A percentile compares a stretch with the other conserved stretches of the same genome.
Evolutionary conservation across 805 yeast species (phyloP).

Genomic region (Kuraishia hungarica): DNA sequence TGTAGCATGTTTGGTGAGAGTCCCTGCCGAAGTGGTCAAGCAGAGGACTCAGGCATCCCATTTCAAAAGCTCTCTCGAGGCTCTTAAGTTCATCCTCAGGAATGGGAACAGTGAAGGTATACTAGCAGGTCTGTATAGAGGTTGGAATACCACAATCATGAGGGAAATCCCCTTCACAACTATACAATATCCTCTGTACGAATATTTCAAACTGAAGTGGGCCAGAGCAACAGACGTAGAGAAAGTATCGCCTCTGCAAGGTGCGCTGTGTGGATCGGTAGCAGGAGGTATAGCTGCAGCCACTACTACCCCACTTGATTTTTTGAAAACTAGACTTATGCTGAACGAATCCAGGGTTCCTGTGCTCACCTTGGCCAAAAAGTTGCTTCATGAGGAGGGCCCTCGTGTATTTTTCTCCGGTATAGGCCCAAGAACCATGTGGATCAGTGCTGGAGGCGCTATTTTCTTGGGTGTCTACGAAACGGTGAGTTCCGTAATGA

Average conservation of each 20-base stretch:
- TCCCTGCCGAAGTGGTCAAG: conserved; percentile 94
- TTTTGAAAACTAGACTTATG: conserved; percentile 81
- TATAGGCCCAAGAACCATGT: conserved; percentile 89
- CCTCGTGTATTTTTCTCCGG: conserved; percentile 67
- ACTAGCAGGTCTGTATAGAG: conserved; percentile 75
- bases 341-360: conserved; percentile 44
- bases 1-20: conserved; percentile 89
- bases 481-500: conserved; percentile 36
- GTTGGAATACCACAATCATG: conserved; percentile 88
- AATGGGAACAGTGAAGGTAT: conserved; percentile 75
- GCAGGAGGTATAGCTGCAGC: conserved; percentile 86
- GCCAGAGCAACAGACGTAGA: conserved; percentile 30
- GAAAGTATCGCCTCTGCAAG: conserved; percentile 54
- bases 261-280: conserved; percentile 75
- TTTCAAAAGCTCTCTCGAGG: conserved; percentile 50
- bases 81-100: conserved; percentile 51
- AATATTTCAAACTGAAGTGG: conserved; percentile 61
- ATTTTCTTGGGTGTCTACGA: conserved; percentile 94
- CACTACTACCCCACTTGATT: conserved; percentile 71
- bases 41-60: conserved; percentile 83
- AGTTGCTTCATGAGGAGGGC: conserved; percentile 68
- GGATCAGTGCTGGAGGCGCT: conserved; percentile 99
- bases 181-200: conserved; percentile 93
- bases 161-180: conserved; percentile 96
- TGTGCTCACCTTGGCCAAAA: conserved; percentile 35